A percentile compares a stretch with the other conserved stretches of the same genome.
phyloP scores from a whole-genome alignment of 2,329 filamentous ascomycete species.

The Penicillium sp. region DNA sequence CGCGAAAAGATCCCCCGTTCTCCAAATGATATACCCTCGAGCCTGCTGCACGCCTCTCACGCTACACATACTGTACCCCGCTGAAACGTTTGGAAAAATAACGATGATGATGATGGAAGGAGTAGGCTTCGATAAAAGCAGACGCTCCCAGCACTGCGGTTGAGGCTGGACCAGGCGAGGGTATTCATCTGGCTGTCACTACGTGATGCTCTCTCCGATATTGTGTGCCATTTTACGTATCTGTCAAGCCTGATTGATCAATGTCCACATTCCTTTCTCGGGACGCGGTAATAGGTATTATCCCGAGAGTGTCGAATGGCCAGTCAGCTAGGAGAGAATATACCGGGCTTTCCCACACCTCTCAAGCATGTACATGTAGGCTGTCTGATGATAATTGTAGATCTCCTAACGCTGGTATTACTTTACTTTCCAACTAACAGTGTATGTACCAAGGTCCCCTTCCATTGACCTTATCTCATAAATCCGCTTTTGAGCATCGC shows the following conservation, averaged over 20 bases:
- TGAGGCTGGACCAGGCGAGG: background rate
- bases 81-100: background rate
- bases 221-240: background rate
- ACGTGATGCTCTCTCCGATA: too few relatives aligned
- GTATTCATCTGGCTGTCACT: background rate
- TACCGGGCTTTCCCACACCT: background rate
- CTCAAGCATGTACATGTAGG: background rate
- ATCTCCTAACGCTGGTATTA: background rate
- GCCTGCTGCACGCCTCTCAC: background rate
- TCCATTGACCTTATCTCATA: background rate
- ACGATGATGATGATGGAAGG: background rate
- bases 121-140: background rate
- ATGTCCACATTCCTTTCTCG: background rate
- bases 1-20: background rate
- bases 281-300: background rate
- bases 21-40: background rate
- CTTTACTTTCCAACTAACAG: background rate
- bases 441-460: background rate
- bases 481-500: background rate
- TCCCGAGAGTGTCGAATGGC: background rate
- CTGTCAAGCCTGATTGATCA: background rate
- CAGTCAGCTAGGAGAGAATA: background rate
- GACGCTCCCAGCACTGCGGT: background rate
- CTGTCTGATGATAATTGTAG: background rate
- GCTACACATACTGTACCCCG: conserved; percentile 9